Evolutionary conservation across 768 basidiomycete species (phyloP), one percentile per base, ranked within the genome.

Genomic region (Cystobasidium ongulense): DNA sequence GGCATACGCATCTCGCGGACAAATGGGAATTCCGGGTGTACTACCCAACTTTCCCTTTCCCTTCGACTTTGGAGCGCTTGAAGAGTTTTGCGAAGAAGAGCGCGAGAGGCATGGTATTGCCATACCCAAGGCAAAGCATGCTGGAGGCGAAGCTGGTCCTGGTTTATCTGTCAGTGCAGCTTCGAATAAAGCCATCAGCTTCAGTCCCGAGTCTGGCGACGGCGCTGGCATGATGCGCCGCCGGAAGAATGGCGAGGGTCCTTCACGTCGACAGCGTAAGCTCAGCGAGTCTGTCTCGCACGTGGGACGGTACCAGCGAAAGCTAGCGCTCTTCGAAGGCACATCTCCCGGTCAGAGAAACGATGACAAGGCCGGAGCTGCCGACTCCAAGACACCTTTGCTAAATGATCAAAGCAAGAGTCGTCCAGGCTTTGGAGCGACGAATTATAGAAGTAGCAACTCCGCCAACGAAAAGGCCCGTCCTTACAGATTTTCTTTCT

Each of bases 401-500:
- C 79, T 77, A 1, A 66, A 53, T 64, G 74, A 73, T 72, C 61
- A 77, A 63, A 67, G 75, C 62, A 64, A 63, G 53, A 62, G 54
- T 67, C 61, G 66, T 43, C 65, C 74, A 64, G 68, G 72, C 63
- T 75, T 62, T 53, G 75, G 76, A 23, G 77, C 75, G 33, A 66
- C 76, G 52, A 78, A 33, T 77, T 79, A 64, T 66, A 74, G 53
- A 73, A 35, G 76, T 25, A 80, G 78, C 83, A 83, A 7, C 83
- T 85, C 63, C 85, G 61, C 73, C 4, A 64, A 75, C 64, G 70
- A 76, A 75, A 82, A 92, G 76, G 92, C 93, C 78, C 85, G 92
- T 78, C 95, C 94, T 10, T 98, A 97, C 80, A 87, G 96, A 54
- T 99, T 98, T 83, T 97, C 96, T 0, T 99, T 98, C 83, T 99